Percentiles rank a stretch among this genome's conserved stretches.
These are phyloP conservation scores for Trifolium subterraneum DNA, from an alignment of 306 rosid species.

Conservation along the genomic window DNA sequence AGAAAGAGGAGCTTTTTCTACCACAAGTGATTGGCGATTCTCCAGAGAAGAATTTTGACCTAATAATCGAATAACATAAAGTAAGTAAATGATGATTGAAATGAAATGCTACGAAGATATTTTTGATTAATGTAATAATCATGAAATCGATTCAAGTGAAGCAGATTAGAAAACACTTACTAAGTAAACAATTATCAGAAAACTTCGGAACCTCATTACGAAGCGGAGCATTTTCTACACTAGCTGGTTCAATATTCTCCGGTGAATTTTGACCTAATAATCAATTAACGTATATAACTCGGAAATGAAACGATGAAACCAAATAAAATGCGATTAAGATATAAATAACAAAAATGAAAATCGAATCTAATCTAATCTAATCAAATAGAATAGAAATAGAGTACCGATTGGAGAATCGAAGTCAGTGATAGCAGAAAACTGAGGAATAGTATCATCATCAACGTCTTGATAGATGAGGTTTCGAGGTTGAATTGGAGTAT, in stretches of 20 bases:
- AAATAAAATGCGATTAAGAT: not conserved
- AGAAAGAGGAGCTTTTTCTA: conserved; percentile 30
- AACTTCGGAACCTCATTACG: conserved; percentile 28
- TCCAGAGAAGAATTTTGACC: conserved; percentile 24
- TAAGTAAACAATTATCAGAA: conserved; percentile 32
- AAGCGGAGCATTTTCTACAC: conserved; percentile 35
- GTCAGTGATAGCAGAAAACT: conserved; percentile 59
- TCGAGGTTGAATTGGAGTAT: conserved; percentile 34
- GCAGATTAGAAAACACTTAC: conserved; percentile 35
- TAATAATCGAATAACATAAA: conserved; percentile 13
- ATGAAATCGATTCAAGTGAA: not conserved
- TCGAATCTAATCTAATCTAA: no score
- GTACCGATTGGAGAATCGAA: conserved; percentile 62
- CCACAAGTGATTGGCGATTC: conserved; percentile 33
- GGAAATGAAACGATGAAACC: not conserved
- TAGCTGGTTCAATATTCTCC: conserved; percentile 39
- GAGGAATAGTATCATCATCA: conserved; percentile 41
- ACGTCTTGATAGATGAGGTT: conserved; percentile 12
- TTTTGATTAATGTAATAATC: no score
- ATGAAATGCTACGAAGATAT: not conserved
- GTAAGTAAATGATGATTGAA: not conserved
- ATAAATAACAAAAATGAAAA: not conserved
- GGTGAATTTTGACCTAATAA: conserved; percentile 38
- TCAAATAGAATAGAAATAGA: conserved; percentile 1
- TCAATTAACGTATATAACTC: not conserved